Conservation (phyloP, 306 rosid species). For the Delonix regia region DNA sequence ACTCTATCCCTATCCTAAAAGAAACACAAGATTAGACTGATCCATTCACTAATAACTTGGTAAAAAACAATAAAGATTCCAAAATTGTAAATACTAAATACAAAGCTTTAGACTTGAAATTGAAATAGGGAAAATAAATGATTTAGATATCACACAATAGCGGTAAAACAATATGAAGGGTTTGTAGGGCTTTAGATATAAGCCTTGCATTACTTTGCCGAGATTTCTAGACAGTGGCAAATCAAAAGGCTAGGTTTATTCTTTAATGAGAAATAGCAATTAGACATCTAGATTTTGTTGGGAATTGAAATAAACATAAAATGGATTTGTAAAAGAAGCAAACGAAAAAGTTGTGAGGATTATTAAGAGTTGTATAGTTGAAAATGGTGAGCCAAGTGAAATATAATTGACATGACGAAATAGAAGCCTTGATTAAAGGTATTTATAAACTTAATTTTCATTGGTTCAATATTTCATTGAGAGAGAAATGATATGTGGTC, state of each 20-base stretch:
- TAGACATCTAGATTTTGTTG: neutral
- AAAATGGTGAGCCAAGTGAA: neutral
- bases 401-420: slow-evolving; percentile 3
- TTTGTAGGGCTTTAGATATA: no score
- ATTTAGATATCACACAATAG: neutral
- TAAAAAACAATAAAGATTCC: neutral
- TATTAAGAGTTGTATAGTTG: neutral
- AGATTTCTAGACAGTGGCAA: neutral
- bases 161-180: neutral
- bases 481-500: no score
- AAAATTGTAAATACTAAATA: neutral
- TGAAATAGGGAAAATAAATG: neutral
- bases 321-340: neutral
- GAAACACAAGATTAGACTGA: neutral
- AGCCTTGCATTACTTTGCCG: neutral
- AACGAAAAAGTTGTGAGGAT: neutral
- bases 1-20: neutral
- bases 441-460: neutral
- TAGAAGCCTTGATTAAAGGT: neutral
- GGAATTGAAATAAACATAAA: neutral
- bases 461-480: no score
- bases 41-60: neutral
- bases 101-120: neutral
- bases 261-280: neutral
- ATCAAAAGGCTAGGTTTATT: neutral